Evolutionary conservation across 2,329 filamentous ascomycete species (phyloP), one percentile per base, ranked within the genome.

Genomic region (Diplodia scrobiculata): DNA sequence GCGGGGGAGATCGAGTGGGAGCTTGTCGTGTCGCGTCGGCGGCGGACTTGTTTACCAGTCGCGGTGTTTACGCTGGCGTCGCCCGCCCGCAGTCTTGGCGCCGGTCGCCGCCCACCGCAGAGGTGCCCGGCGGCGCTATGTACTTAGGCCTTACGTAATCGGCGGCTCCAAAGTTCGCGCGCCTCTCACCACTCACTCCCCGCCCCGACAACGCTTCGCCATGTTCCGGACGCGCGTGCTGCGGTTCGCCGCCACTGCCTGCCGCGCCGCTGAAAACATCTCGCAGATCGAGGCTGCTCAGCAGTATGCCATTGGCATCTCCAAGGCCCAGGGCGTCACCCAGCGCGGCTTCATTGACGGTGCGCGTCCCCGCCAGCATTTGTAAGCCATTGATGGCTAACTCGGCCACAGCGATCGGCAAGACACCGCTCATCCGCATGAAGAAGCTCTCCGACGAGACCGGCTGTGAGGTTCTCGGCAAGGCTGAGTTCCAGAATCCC

Each of bases 401-500:
- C 68, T 53, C 36, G 53, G n/a, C 38, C 41, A 55, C 70, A 97
- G 95, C 95, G 65, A 98, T 99, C 80, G 95, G 95, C 70, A 98
- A 98, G 79, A 99, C 95, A 0, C 94, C 95, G 0, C 86, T 99
- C 64, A 96, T 99, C 78, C 89, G 91, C 58, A 84, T 99, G 60
- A 94, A 96, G 79, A 87, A 84, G 68, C 88, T 98, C 71, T 98
- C 94, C 48, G 87, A 91, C 68, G 86, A 96, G 75, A 98, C 95
- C 0, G 92, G 93, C 70, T 98, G 95, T 84, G 91, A 96, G 72
- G 84, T 99, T 67, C 88, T 98, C 48, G 95, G 94, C 74, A 99
- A 99, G 79, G 93, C 95, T 73, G 95, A 99, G 78, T 99, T 99
- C 82, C 95, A 96, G 84, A 99, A 99, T 83, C 95, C 95, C 1